Conservation (phyloP, 2,329 filamentous ascomycete genomes). For the Aspergillus sp. region DNA sequence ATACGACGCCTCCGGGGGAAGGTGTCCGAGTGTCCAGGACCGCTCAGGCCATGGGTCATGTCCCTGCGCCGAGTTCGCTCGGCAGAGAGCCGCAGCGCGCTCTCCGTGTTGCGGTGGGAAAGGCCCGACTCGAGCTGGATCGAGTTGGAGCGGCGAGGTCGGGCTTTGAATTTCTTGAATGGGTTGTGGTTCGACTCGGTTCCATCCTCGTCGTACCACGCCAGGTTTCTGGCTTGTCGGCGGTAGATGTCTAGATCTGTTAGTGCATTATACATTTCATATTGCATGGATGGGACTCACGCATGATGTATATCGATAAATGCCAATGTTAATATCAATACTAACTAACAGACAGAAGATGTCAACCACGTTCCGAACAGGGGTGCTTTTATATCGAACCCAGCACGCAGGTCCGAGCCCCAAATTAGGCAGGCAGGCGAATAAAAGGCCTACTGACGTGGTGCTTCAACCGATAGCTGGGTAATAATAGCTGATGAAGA, state of each 20-base stretch:
- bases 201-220: slow-evolving; percentile 39
- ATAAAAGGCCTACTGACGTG: background rate
- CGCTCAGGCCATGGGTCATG: slow-evolving; percentile 18
- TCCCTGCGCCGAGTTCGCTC: slow-evolving; percentile 19
- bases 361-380: no score
- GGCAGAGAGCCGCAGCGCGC: slow-evolving; percentile 16
- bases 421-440: background rate
- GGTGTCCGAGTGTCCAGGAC: slow-evolving; percentile 19
- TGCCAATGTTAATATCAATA: background rate
- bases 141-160: slow-evolving; percentile 21
- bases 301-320: slow-evolving; percentile 1
- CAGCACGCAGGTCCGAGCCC: no score
- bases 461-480: no score
- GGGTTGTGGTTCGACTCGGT: slow-evolving; percentile 34
- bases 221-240: slow-evolving; percentile 30
- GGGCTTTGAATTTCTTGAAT: slow-evolving; percentile 35
- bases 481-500: no score
- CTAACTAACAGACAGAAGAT: background rate
- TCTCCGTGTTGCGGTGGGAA: slow-evolving; percentile 14
- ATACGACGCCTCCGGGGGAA: slow-evolving; percentile 17
- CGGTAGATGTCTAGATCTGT: slow-evolving; percentile 34
- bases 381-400: no score
- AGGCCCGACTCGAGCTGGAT: slow-evolving; percentile 27
- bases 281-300: slow-evolving; percentile 1
- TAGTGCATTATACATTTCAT: background rate